These are phyloP conservation scores for Pyrenophora seminiperda DNA, from an alignment of 2,329 filamentous ascomycete species.

Conservation along the genomic window DNA sequence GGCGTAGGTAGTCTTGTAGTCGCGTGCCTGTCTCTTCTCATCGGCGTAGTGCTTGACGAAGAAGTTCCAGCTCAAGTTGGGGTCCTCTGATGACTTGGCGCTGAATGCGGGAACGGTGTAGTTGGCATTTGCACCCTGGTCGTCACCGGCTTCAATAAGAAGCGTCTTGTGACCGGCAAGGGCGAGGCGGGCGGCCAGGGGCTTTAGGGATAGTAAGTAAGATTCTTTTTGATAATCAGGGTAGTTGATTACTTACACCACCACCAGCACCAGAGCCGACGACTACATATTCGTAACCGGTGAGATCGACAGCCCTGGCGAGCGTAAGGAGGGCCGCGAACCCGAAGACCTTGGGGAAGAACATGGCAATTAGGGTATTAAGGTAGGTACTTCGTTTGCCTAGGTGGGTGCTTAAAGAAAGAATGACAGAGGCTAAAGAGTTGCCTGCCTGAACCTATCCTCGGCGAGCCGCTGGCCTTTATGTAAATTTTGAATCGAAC, in stretches of 20 bases:
- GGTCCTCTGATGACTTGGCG: conserved; percentile 61
- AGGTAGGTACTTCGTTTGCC: conserved; percentile 1
- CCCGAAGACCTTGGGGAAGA: conserved; percentile 28
- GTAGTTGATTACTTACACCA: conserved; percentile 10
- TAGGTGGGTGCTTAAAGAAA: conserved; percentile 6
- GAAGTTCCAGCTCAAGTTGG: conserved; percentile 65
- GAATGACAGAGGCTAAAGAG: conserved; percentile 22
- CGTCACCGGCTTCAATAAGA: conserved; percentile 66
- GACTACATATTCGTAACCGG: conserved; percentile 65
- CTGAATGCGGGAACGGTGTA: conserved; percentile 62
- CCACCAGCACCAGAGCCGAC: conserved; percentile 58
- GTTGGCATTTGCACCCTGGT: conserved; percentile 58
- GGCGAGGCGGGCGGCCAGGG: conserved; percentile 60
- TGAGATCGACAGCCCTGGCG: conserved; percentile 36
- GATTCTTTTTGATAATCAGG: not conserved
- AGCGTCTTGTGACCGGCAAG: conserved; percentile 64
- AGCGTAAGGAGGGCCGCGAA: conserved; percentile 30
- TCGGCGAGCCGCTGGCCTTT: conserved; percentile 8
- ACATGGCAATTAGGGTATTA: conserved; percentile 25
- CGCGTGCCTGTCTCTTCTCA: conserved; percentile 57
- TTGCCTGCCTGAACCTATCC: conserved; percentile 16
- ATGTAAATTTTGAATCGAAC: conserved; percentile 2
- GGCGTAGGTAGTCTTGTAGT: conserved; percentile 65
- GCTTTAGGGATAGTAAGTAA: conserved; percentile 9
- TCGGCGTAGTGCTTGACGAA: conserved; percentile 67